phyloP scores from a whole-genome alignment of 2,329 filamentous ascomycete genomes.

The Cytospora leucostoma region DNA sequence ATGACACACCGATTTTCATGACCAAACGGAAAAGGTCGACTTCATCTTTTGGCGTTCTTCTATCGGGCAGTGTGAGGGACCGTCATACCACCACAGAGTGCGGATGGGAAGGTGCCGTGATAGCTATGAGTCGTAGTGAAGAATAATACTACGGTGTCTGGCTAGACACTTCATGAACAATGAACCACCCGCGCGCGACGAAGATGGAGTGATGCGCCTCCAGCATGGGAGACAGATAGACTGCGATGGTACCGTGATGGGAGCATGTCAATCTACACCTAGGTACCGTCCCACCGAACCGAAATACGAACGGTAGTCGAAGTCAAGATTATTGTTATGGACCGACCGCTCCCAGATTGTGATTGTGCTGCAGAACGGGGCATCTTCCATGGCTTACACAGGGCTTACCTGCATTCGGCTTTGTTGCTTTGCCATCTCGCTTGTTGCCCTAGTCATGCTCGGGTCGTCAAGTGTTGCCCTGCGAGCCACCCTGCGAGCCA shows the following conservation, averaged over 20 bases:
- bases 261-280: not conserved
- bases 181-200: constrained; percentile 5
- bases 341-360: not conserved
- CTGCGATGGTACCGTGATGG: not conserved
- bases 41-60: constrained; percentile 29
- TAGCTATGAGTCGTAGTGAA: constrained; percentile 28
- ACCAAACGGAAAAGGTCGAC: constrained; percentile 28
- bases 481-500: not conserved
- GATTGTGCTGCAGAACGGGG: not conserved
- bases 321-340: not conserved
- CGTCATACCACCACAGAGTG: constrained; percentile 23
- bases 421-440: not conserved
- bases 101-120: constrained; percentile 27
- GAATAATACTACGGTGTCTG: constrained; percentile 27
- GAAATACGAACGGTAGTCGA: not conserved
- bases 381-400: too few relatives aligned
- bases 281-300: not conserved
- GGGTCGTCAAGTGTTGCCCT: not conserved
- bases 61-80: constrained; percentile 26
- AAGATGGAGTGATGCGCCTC: not conserved
- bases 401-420: not conserved
- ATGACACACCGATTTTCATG: constrained; percentile 30
- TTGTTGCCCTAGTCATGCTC: not conserved
- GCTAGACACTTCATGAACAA: constrained; percentile 21
- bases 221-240: not conserved